Conservation (phyloP, 2,329 filamentous ascomycete species). For the Lasiodiplodia sp. region DNA sequence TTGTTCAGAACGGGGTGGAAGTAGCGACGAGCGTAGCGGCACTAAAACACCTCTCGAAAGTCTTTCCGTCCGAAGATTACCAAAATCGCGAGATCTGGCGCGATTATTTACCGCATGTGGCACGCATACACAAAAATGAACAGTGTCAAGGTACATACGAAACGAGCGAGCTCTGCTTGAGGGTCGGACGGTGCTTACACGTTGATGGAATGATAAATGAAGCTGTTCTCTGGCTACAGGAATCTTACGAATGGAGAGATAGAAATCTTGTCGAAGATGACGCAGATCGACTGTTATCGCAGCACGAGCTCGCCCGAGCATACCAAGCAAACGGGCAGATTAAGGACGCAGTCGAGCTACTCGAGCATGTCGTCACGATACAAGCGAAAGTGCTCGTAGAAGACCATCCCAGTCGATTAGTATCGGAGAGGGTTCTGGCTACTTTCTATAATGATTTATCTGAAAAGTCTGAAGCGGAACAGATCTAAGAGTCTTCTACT, state of each 20-base stretch:
- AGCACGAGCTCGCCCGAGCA: constrained; percentile 19
- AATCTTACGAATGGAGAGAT: constrained; percentile 31
- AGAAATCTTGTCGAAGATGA: constrained; percentile 7
- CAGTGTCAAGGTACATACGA: constrained; percentile 18
- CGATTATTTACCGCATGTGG: constrained; percentile 43
- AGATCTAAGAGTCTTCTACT: background rate
- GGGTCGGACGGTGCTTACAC: constrained; percentile 29
- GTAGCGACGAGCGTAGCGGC: constrained; percentile 33
- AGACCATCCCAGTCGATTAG: constrained; percentile 3
- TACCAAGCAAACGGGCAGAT: constrained; percentile 31
- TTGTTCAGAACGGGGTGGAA: constrained; percentile 36
- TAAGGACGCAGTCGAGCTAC: constrained; percentile 19
- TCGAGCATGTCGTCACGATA: constrained; percentile 31
- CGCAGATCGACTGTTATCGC: background rate
- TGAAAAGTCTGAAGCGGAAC: background rate
- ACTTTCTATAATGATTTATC: background rate
- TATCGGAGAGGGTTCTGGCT: background rate
- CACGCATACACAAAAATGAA: constrained; percentile 25
- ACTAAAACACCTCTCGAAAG: constrained; percentile 34
- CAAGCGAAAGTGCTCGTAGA: constrained; percentile 25
- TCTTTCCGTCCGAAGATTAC: constrained; percentile 36
- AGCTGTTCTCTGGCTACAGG: constrained; percentile 28
- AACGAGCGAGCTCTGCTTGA: constrained; percentile 27
- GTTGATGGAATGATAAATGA: constrained; percentile 32
- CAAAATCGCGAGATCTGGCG: constrained; percentile 37